Evolutionary conservation across 495 filamentous ascomycete genomes (phyloP).

Genomic region (Lasiosphaeria miniovina): DNA sequence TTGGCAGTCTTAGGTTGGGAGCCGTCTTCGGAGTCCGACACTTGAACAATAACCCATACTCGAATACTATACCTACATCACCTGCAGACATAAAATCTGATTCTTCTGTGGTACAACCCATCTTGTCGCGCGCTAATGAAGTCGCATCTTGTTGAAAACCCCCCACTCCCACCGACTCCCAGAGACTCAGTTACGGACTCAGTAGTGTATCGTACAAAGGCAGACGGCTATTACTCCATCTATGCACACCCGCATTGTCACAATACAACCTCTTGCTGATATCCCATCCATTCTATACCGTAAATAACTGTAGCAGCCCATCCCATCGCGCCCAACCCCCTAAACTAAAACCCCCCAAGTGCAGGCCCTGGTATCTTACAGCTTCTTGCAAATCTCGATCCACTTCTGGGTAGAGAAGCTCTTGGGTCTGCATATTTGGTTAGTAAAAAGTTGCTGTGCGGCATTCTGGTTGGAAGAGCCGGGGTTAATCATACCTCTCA

Average conservation of each 20-base stretch:
- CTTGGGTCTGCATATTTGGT: constrained; percentile 63
- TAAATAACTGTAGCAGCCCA: constrained; percentile 24
- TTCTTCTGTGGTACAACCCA: no score
- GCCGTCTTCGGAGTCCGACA: no score
- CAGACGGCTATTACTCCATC: constrained; percentile 11
- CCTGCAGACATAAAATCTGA: no score
- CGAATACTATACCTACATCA: no score
- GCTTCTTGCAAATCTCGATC: constrained; percentile 82
- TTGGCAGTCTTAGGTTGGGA: no score
- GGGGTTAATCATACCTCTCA: constrained; percentile 47
- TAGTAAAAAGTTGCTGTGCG: constrained; percentile 1
- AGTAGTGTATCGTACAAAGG: constrained; percentile 24
- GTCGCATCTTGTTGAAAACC: neutral
- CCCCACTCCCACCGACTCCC: neutral
- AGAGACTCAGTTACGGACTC: constrained; percentile 19
- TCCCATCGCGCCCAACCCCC: constrained; percentile 30
- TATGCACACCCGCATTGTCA: constrained; percentile 15
- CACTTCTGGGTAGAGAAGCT: constrained; percentile 95
- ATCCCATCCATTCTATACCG: constrained; percentile 18
- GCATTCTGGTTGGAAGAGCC: constrained; percentile 1
- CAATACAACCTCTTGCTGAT: constrained; percentile 9
- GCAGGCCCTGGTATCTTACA: constrained; percentile 55
- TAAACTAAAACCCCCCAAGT: constrained; percentile 8
- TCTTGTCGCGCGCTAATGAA: no score
- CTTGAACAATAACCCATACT: no score